Evolutionary conservation across 2,329 filamentous ascomycete genomes (phyloP).

Genomic region (Talaromyces sp.): DNA sequence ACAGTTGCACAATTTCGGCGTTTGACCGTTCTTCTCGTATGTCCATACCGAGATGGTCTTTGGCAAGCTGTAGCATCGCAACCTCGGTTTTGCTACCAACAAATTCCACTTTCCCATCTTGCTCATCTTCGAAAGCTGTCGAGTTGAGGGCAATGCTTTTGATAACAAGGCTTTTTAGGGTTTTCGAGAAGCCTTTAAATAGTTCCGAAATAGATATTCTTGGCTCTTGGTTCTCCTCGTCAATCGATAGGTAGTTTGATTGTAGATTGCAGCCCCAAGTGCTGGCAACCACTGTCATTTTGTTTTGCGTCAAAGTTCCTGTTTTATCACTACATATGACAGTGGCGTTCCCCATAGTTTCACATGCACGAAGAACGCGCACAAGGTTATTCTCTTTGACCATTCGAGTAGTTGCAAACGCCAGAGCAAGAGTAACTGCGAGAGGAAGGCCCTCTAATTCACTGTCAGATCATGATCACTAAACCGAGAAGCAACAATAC

Average conservation of each 20-base stretch:
- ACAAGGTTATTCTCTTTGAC: constrained; percentile 72
- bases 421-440: constrained; percentile 70
- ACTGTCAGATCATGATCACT: constrained; percentile 4
- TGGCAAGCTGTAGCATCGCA: constrained; percentile 64
- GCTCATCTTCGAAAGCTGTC: constrained; percentile 70
- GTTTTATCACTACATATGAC: constrained; percentile 79
- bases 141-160: constrained; percentile 49
- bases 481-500: constrained; percentile 6
- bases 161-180: constrained; percentile 31
- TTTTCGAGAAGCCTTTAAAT: constrained; percentile 26
- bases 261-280: constrained; percentile 57
- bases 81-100: constrained; percentile 76
- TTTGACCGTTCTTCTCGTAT: constrained; percentile 59
- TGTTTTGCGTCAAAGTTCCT: constrained; percentile 68
- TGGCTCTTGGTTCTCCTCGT: constrained; percentile 11
- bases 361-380: constrained; percentile 69
- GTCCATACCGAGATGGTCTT: constrained; percentile 62
- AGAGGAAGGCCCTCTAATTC: constrained; percentile 63
- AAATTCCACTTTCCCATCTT: constrained; percentile 61
- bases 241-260: constrained; percentile 43
- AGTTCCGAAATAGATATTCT: constrained; percentile 20
- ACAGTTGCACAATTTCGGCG: constrained; percentile 58
- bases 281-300: constrained; percentile 71
- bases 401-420: constrained; percentile 73
- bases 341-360: constrained; percentile 76